These are phyloP conservation scores for Ulota crispa DNA, from an alignment of 225 moss, liverwort and hornwort species.

Conservation along the genomic window DNA sequence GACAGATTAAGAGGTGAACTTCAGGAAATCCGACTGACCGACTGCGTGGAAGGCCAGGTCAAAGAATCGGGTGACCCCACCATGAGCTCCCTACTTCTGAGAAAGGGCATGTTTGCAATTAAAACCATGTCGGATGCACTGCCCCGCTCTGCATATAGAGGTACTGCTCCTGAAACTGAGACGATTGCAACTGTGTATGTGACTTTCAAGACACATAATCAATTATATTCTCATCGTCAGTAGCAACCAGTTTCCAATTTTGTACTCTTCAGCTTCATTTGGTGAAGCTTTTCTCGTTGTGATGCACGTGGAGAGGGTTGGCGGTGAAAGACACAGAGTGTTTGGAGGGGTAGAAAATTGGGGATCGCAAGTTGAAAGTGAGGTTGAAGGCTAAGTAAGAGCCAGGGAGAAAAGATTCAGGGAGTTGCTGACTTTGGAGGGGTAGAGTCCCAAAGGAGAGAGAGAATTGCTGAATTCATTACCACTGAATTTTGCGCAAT, in stretches of 20 bases:
- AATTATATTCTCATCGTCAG: neutral
- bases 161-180: neutral
- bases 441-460: neutral
- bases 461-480: neutral
- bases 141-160: neutral
- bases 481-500: neutral
- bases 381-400: constrained; percentile 10
- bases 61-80: constrained; percentile 22
- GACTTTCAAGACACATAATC: neutral
- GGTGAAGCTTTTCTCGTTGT: neutral
- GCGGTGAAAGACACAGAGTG: constrained; percentile 13
- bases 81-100: constrained; percentile 6
- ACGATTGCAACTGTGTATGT: neutral
- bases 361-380: constrained; percentile 7
- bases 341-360: neutral
- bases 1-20: constrained; percentile 14
- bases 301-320: neutral
- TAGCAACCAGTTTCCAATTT: neutral
- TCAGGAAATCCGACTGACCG: neutral
- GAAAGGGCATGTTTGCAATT: neutral
- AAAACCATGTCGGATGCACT: constrained; percentile 19
- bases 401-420: neutral
- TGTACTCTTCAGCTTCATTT: neutral
- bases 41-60: constrained; percentile 11
- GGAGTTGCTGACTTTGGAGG: too few relatives aligned